Percentiles rank a stretch among this genome's conserved stretches.
Conservation (phyloP, 306 rosid genomes). For the Cucumis sativus region DNA sequence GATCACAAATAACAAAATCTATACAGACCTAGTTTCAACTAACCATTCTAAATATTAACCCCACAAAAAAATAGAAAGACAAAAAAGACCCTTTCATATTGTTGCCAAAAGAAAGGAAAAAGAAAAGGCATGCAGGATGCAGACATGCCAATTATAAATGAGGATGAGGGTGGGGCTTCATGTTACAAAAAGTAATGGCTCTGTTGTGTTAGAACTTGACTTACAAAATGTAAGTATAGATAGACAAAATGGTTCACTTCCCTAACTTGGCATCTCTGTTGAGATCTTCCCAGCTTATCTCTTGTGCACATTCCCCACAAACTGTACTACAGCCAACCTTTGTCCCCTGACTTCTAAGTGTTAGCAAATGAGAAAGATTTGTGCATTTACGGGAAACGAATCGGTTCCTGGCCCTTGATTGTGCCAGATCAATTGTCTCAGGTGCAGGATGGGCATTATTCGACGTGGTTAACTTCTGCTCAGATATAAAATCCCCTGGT, state of each 20-base stretch:
- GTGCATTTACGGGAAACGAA: conserved; percentile 57
- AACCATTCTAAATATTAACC: neutral
- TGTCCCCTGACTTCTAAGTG: conserved; percentile 83
- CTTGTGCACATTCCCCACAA: conserved; percentile 90
- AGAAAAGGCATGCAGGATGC: neutral
- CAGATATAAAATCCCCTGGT: conserved; percentile 28
- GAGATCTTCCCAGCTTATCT: conserved; percentile 76
- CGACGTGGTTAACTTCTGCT: conserved; percentile 24
- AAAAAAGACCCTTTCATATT: neutral
- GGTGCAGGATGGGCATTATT: conserved; percentile 15
- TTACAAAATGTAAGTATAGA: neutral
- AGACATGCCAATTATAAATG: neutral
- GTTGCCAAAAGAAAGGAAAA: neutral
- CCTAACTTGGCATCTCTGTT: conserved; percentile 24
- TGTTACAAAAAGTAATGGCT: conserved; percentile 8
- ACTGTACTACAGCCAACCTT: conserved; percentile 61
- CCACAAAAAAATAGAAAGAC: neutral
- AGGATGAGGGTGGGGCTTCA: neutral
- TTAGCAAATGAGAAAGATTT: conserved; percentile 67
- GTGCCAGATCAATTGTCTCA: conserved; percentile 13
- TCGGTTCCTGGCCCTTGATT: conserved; percentile 27
- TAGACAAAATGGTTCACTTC: conserved; percentile 11
- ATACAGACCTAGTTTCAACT: neutral
- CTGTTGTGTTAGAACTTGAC: conserved; percentile 9
- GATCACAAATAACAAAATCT: neutral